phyloP scores from a whole-genome alignment of 805 yeast genomes.

The Kodamaea restingae region DNA sequence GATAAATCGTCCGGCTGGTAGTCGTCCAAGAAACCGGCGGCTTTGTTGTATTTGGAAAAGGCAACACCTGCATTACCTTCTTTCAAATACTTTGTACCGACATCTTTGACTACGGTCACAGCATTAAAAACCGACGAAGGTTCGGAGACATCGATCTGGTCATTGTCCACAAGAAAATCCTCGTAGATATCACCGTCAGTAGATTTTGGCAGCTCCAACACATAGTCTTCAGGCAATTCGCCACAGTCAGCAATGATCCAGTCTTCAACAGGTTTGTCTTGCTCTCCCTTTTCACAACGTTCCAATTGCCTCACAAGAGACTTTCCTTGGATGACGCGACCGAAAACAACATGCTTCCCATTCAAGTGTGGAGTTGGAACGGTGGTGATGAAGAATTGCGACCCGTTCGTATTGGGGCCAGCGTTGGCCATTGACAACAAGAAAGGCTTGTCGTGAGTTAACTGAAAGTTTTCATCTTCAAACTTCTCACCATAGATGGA shows the following conservation, averaged over 20 bases:
- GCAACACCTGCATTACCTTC: constrained; percentile 56
- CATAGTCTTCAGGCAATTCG: constrained; percentile 58
- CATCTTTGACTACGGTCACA: constrained; percentile 59
- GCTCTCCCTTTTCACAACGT: constrained; percentile 55
- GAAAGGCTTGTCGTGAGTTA: constrained; percentile 79
- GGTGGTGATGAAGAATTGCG: constrained; percentile 92
- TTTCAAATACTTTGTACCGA: constrained; percentile 76
- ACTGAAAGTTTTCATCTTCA: constrained; percentile 83
- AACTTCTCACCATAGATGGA: constrained; percentile 51
- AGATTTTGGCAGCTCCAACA: constrained; percentile 40
- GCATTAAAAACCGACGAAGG: constrained; percentile 69
- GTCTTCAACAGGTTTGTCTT: constrained; percentile 68
- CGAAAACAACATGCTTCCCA: constrained; percentile 95
- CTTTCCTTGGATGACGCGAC: constrained; percentile 79
- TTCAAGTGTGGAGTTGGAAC: constrained; percentile 91
- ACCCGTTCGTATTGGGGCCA: constrained; percentile 93
- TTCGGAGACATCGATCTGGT: constrained; percentile 51
- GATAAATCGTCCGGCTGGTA: constrained; percentile 69
- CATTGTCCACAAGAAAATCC: constrained; percentile 71
- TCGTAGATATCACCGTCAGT: constrained; percentile 83
- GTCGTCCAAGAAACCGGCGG: constrained; percentile 62
- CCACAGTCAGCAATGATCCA: constrained; percentile 80
- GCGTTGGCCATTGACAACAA: constrained; percentile 95
- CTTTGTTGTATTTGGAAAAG: constrained; percentile 66
- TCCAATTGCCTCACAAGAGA: constrained; percentile 77